These are phyloP conservation scores for Malassezia psittaci DNA, from an alignment of 1,284 basidiomycete genomes.

Conservation along the genomic window DNA sequence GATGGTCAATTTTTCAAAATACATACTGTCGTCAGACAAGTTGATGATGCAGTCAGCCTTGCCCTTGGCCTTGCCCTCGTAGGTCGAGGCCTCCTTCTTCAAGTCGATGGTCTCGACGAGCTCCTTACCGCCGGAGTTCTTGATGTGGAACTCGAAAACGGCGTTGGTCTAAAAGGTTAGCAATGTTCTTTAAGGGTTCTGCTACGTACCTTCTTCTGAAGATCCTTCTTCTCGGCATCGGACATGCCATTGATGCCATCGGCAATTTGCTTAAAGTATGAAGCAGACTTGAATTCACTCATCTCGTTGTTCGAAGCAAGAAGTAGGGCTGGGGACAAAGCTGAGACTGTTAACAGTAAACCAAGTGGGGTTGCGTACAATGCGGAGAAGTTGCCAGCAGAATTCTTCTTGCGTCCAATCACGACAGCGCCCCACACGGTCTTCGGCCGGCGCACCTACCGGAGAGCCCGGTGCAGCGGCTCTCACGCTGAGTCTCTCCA, in stretches of 20 bases:
- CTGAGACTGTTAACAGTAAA: neutral
- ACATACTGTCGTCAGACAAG: constrained; percentile 38
- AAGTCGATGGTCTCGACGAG: constrained; percentile 72
- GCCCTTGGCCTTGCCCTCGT: constrained; percentile 47
- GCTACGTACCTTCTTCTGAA: constrained; percentile 68
- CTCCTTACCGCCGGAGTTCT: constrained; percentile 66
- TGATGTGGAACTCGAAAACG: constrained; percentile 77
- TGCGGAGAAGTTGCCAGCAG: neutral
- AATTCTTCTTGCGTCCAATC: neutral
- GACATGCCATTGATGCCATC: constrained; percentile 58
- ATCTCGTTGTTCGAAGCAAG: constrained; percentile 18
- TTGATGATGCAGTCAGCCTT: constrained; percentile 48
- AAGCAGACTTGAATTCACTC: constrained; percentile 43
- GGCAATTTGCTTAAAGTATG: constrained; percentile 52
- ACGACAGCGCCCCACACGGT: neutral
- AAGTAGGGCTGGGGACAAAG: neutral
- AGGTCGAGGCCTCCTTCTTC: constrained; percentile 57
- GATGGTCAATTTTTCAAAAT: neutral
- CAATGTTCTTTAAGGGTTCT: neutral
- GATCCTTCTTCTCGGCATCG: constrained; percentile 64
- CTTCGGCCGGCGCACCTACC: too few relatives aligned
- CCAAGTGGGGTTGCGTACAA: neutral
- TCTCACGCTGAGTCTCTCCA: too few relatives aligned
- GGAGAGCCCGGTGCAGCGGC: too few relatives aligned
- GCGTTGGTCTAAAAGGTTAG: constrained; percentile 63